Percentiles rank a stretch among this genome's conserved stretches.
Evolutionary conservation across 371 early-diverging fungal species (phyloP).

Genomic region (Blakeslea trispora): DNA sequence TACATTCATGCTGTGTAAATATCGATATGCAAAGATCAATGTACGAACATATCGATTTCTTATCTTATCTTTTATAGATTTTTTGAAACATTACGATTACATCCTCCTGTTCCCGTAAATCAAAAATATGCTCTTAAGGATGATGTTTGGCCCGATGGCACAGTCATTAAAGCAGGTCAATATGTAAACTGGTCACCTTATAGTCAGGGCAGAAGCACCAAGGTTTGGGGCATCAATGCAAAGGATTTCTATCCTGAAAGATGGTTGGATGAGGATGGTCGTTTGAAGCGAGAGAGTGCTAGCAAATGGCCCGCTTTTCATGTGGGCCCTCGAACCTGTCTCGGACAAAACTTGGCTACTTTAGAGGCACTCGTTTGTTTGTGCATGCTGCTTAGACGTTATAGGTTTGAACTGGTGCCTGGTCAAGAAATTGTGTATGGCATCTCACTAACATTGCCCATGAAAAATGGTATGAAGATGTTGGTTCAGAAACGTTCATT

Average conservation of each 20-base stretch:
- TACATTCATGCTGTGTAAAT: constrained; percentile 56
- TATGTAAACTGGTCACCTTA: constrained; percentile 55
- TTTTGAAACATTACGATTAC: constrained; percentile 70
- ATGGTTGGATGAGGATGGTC: constrained; percentile 53
- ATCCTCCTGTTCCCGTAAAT: constrained; percentile 74
- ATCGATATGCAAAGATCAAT: constrained; percentile 15
- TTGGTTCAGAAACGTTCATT: constrained; percentile 31
- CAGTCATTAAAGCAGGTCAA: constrained; percentile 58
- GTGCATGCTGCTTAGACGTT: constrained; percentile 40
- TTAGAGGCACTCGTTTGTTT: constrained; percentile 49
- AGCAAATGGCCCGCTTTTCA: constrained; percentile 61
- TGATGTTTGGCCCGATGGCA: constrained; percentile 72
- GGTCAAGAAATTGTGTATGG: constrained; percentile 38
- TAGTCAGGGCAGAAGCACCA: constrained; percentile 56
- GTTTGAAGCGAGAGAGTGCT: constrained; percentile 31
- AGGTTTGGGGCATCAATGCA: constrained; percentile 65
- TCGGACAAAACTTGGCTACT: constrained; percentile 49
- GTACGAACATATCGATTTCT: constrained; percentile 3
- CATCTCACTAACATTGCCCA: constrained; percentile 48
- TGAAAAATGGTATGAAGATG: constrained; percentile 49
- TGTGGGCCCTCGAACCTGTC: constrained; percentile 72
- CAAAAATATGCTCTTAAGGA: constrained; percentile 67
- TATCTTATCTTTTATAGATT: too few species aligned
- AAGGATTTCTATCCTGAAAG: constrained; percentile 63
- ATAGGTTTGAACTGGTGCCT: constrained; percentile 41